These are phyloP conservation scores for Suillus placidus DNA, from an alignment of 768 basidiomycete species.

Conservation along the genomic window DNA sequence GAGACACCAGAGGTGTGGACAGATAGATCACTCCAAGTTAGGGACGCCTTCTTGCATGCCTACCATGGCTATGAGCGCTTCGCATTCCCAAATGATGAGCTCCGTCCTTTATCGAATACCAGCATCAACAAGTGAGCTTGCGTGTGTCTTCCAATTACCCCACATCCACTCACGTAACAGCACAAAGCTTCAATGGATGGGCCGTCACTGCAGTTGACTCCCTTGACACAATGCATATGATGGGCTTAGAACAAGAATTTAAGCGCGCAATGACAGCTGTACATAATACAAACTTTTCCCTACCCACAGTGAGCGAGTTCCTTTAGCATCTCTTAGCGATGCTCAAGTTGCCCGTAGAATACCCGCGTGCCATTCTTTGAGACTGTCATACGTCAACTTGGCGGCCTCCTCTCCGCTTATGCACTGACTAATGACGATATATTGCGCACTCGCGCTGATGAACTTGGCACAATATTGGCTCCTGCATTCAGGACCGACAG, in stretches of 20 bases:
- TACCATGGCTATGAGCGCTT: constrained; percentile 65
- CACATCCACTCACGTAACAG: constrained; percentile 5
- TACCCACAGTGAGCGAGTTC: constrained; percentile 41
- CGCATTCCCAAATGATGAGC: constrained; percentile 67
- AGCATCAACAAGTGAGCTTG: constrained; percentile 52
- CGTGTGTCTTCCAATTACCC: background rate
- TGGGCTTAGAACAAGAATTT: constrained; percentile 77
- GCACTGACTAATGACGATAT: constrained; percentile 67
- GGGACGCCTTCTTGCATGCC: constrained; percentile 64
- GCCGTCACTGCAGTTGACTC: constrained; percentile 78
- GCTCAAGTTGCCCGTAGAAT: constrained; percentile 22
- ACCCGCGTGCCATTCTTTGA: constrained; percentile 67
- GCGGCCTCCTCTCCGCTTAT: constrained; percentile 84
- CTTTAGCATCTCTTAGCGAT: background rate
- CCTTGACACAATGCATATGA: constrained; percentile 83
- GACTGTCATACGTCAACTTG: constrained; percentile 88
- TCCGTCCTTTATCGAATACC: constrained; percentile 53
- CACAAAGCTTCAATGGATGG: constrained; percentile 78
- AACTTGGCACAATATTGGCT: constrained; percentile 73
- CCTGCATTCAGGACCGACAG: constrained; percentile 70
- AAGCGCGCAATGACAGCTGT: constrained; percentile 59
- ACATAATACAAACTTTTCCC: constrained; percentile 49
- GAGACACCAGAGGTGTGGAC: constrained; percentile 49
- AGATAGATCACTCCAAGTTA: constrained; percentile 56
- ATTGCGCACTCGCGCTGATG: constrained; percentile 71